Percentiles rank a stretch among this genome's conserved stretches.
Evolutionary conservation across 108 stramenopile species (phyloP).

Genomic region (Cyclotella choctawhatcheeana): DNA sequence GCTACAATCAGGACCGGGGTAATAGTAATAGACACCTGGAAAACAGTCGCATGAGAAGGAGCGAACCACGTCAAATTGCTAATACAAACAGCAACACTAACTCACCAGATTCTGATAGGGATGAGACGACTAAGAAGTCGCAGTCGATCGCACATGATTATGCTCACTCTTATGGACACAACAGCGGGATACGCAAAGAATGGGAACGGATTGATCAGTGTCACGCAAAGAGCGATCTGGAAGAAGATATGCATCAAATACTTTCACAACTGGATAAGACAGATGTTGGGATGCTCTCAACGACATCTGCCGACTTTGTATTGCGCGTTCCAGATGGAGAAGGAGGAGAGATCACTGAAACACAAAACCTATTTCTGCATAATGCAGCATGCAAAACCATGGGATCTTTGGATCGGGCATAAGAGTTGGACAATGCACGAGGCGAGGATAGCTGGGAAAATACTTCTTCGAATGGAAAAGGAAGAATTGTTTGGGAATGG

Average conservation of each 20-base stretch:
- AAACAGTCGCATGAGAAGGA: too few relatives aligned
- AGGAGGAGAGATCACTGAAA: neutral
- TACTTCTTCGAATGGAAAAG: neutral
- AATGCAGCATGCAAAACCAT: neutral
- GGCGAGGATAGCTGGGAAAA: neutral
- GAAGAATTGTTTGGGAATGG: neutral
- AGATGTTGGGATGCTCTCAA: constrained; percentile 8
- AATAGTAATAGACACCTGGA: neutral
- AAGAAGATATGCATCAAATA: neutral
- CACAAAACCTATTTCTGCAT: neutral
- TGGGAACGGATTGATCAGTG: neutral
- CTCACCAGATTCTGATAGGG: too few relatives aligned
- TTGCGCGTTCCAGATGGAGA: constrained; percentile 2
- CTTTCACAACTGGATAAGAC: neutral
- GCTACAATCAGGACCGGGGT: neutral
- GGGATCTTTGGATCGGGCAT: neutral
- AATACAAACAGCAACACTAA: too few relatives aligned
- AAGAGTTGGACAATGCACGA: neutral
- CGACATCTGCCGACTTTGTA: neutral
- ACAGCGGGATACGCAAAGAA: constrained; percentile 1
- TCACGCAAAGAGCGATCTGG: neutral
- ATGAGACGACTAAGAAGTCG: neutral
- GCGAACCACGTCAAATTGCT: too few relatives aligned
- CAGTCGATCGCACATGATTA: neutral
- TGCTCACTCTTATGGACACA: neutral